A percentile compares a stretch with the other conserved stretches of the same genome.
Conservation (phyloP, 805 yeast species). For the Saccharomycopsis capsularis region DNA sequence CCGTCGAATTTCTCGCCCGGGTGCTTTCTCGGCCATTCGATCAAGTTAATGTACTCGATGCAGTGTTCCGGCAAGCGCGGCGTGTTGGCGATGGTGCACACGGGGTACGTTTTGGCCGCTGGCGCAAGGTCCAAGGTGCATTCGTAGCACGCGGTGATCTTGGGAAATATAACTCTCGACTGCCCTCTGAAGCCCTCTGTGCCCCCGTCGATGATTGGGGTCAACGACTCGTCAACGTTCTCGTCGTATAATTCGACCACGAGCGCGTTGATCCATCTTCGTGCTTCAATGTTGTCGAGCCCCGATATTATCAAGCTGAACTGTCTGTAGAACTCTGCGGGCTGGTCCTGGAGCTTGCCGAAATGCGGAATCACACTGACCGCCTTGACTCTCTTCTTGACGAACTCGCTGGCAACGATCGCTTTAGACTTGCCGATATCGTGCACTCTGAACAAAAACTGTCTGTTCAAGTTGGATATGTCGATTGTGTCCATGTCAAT, state of each 20-base stretch:
- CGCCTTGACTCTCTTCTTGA: conserved; percentile 40
- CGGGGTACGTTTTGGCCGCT: conserved; percentile 63
- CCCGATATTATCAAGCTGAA: conserved; percentile 81
- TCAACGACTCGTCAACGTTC: conserved; percentile 37
- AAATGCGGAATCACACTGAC: conserved; percentile 51
- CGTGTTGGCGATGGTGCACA: conserved; percentile 90
- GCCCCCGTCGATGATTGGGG: conserved; percentile 87
- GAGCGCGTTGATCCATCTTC: conserved; percentile 79
- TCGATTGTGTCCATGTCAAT: conserved; percentile 84
- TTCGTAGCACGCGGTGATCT: conserved; percentile 84
- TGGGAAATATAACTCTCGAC: conserved; percentile 78
- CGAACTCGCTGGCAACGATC: conserved; percentile 51
- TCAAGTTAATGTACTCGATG: conserved; percentile 78
- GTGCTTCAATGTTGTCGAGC: conserved; percentile 79
- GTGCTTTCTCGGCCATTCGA: conserved; percentile 59
- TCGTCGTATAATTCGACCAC: conserved; percentile 57
- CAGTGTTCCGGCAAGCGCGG: conserved; percentile 96
- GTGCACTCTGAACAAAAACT: conserved; percentile 53
- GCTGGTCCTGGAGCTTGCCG: conserved; percentile 59
- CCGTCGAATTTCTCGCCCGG: conserved; percentile 50
- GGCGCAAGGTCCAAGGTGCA: conserved; percentile 77
- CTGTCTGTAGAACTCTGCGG: conserved; percentile 52
- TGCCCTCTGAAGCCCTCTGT: conserved; percentile 94
- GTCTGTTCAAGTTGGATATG: conserved; percentile 68
- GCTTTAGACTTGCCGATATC: conserved; percentile 68